Conservation (phyloP, 345 rosid genomes). For the Passiflora organensis region DNA sequence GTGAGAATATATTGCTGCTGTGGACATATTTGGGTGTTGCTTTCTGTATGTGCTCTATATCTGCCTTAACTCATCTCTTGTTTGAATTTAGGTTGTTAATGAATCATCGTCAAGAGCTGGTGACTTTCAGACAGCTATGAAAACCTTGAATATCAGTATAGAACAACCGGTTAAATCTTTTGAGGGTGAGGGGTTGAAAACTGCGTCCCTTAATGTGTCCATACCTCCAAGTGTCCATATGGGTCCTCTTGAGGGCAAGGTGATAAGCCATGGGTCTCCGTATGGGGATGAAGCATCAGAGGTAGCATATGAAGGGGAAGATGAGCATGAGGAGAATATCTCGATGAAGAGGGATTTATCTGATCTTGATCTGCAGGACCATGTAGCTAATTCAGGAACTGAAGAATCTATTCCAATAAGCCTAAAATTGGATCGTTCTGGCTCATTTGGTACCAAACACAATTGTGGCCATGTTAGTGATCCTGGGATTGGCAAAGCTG, state of each 20-base stretch:
- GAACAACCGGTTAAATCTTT: conserved; percentile 53
- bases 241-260: conserved; percentile 24
- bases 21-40: not conserved
- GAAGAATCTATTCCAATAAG: conserved; percentile 20
- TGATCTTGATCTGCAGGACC: conserved; percentile 45
- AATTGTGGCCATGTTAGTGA: conserved; percentile 74
- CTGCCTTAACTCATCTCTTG: conserved; percentile 5
- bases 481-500: conserved; percentile 58
- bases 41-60: too few relatives aligned
- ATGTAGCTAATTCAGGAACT: conserved; percentile 20
- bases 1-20: conserved; percentile 21
- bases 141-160: conserved; percentile 42
- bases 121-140: conserved; percentile 24
- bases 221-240: conserved; percentile 19
- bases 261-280: conserved; percentile 28
- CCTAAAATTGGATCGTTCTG: conserved; percentile 9
- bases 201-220: conserved; percentile 27
- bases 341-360: conserved; percentile 59
- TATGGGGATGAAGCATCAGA: conserved; percentile 34
- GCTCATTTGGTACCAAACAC: conserved; percentile 22
- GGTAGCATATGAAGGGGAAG: conserved; percentile 65
- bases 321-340: conserved; percentile 56
- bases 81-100: conserved; percentile 31
- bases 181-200: conserved; percentile 38
- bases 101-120: conserved; percentile 21